Base-by-base conservation (phyloP, 495 filamentous ascomycete species). In the Paragyromitra xinjiangensis region DNA sequence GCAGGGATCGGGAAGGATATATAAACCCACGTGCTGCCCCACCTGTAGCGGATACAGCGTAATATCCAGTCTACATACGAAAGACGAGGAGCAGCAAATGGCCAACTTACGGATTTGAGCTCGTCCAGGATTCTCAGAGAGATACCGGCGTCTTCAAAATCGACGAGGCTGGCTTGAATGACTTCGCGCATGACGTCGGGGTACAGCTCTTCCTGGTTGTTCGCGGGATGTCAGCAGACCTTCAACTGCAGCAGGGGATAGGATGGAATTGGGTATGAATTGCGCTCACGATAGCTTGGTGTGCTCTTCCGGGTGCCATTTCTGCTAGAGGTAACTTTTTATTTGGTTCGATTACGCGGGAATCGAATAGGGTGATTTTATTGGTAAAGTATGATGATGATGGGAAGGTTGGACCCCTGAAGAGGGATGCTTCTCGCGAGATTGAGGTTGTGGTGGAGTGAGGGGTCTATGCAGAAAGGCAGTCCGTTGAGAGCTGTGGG, bases 81-180 rank as follows among this genome's bases (percentile, higher is more conserved):
- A 39, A 6, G 9, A 26, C 14, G 29, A 22, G 37, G 40, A 29
- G 48, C 42, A 69, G 34, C 37, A 16, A 56, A 29, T 22, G 42
- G 5, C 19, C 26, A 40, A 64, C 73, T 76, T 50, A 76, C 73
- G 7, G 67, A 72, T 64, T 72, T 45, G 5, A 76, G 73, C 5
- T 76, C 67, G n/a, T 55, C 37, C 0, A 76, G 48, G 9, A 76
- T 29, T 11, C 16, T 22, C 6, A 5, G 26, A 3, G 73, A 34
- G 4, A 73, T 24, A 2, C 73, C 73, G 16, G 73, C 26, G 7
- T 76, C 68, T 55, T 72, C 73, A 29, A 76, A 76, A 11, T 71
- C 50, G n/a, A 64, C 24, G n/a, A 37, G 16, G 37, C 45, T 45
- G 11, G 74, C 69, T 45, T 48, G 58, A 19, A 73, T 58, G 29